Conservation (phyloP, 441 rosid species). For the Biscutella laevigata region DNA sequence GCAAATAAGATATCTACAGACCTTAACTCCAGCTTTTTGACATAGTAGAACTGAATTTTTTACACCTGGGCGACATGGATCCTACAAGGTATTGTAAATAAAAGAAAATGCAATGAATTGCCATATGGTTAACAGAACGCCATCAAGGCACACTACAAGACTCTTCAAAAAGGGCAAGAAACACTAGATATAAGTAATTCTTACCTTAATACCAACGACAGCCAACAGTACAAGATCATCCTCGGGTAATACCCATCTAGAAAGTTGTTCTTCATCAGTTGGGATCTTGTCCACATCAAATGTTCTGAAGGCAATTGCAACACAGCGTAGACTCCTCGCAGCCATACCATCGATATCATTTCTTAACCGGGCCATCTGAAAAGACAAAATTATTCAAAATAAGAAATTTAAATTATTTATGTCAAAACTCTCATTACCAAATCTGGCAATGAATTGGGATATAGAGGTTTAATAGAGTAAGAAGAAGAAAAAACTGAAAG, state of each 20-base stretch:
- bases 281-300: constrained; percentile 63
- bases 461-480: no score
- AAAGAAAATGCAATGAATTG: neutral
- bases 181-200: neutral
- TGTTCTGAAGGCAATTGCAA: constrained; percentile 77
- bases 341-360: constrained; percentile 88
- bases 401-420: no score
- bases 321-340: constrained; percentile 78
- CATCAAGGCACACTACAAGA: neutral
- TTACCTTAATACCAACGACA: constrained; percentile 85
- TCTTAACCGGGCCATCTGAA: no score
- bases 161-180: neutral
- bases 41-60: constrained; percentile 74
- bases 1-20: constrained; percentile 19
- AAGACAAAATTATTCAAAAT: no score
- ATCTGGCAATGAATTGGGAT: no score
- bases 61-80: constrained; percentile 92
- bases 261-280: constrained; percentile 48
- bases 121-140: neutral
- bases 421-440: no score
- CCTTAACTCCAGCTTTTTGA: constrained; percentile 87
- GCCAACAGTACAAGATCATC: constrained; percentile 80
- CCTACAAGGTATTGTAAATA: constrained; percentile 45
- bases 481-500: no score
- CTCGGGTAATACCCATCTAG: constrained; percentile 73